Percentiles rank a stretch among this genome's conserved stretches.
phyloP scores from a whole-genome alignment of 2,329 filamentous ascomycete genomes.

The Raffaelea albimanens region DNA sequence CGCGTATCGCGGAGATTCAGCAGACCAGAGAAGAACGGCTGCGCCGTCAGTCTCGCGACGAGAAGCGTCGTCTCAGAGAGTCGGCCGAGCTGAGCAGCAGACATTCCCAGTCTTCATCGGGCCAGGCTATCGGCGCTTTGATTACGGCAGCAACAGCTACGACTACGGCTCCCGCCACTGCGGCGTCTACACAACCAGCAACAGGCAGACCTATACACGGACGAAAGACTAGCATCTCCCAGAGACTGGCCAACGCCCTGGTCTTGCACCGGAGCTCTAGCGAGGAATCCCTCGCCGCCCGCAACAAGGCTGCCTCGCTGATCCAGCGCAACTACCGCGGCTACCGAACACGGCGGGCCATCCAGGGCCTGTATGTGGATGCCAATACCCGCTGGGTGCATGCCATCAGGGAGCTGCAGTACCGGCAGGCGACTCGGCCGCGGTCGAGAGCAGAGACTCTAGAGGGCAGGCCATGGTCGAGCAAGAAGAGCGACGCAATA shows the following conservation, averaged over 20 bases:
- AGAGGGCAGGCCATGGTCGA: slow-evolving; percentile 12
- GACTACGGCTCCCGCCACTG: not conserved
- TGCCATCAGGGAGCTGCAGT: slow-evolving; percentile 49
- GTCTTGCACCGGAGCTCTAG: not conserved
- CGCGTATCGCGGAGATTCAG: slow-evolving; percentile 39
- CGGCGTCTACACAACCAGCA: not conserved
- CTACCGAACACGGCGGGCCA: slow-evolving; percentile 61
- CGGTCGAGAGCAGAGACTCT: slow-evolving; percentile 23
- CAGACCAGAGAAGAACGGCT: slow-evolving; percentile 34
- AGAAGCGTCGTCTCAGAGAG: slow-evolving; percentile 8
- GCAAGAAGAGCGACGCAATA: no score
- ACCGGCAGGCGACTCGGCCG: slow-evolving; percentile 40
- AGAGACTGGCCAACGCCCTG: not conserved
- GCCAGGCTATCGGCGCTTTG: not conserved
- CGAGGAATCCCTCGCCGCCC: not conserved
- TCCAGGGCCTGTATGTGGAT: slow-evolving; percentile 59
- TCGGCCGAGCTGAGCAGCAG: slow-evolving; percentile 9
- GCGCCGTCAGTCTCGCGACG: slow-evolving; percentile 29
- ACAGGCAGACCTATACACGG: not conserved
- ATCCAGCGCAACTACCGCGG: slow-evolving; percentile 70
- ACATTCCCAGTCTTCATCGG: no score
- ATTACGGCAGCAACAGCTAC: not conserved
- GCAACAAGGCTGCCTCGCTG: slow-evolving; percentile 39
- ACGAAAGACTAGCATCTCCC: not conserved
- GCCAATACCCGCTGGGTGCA: slow-evolving; percentile 64